Evolutionary conservation across 148 eudicot species (phyloP).

Genomic region (Polygonum maritimum): DNA sequence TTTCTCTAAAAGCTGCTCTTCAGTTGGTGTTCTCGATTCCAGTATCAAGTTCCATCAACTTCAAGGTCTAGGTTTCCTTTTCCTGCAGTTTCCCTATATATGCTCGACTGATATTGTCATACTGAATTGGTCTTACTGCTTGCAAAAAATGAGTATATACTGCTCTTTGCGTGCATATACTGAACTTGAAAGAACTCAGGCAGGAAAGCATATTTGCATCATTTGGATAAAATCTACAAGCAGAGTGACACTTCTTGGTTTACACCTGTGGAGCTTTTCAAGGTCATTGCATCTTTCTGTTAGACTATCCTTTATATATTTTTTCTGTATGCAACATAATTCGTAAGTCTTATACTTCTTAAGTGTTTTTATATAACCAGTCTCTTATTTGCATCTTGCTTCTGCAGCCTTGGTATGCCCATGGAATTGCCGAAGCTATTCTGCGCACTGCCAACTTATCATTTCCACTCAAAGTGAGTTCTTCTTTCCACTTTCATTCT

Average conservation of each 20-base stretch:
- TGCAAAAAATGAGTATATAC: background rate
- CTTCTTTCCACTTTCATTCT: background rate
- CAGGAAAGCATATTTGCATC: slow-evolving; percentile 71
- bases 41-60: slow-evolving; percentile 74
- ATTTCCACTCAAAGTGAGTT: slow-evolving; percentile 76
- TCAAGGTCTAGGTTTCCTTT: slow-evolving; percentile 33
- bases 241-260: slow-evolving; percentile 89
- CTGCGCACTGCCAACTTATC: slow-evolving; percentile 87
- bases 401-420: slow-evolving; percentile 98
- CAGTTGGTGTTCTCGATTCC: slow-evolving; percentile 79
- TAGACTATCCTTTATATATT: background rate
- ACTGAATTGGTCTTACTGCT: background rate
- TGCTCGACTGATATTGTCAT: background rate
- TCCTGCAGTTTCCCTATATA: background rate
- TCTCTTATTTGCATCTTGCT: slow-evolving; percentile 2
- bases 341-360: background rate
- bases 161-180: slow-evolving; percentile 1
- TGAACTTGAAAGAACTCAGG: slow-evolving; percentile 40
- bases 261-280: slow-evolving; percentile 96
- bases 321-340: background rate
- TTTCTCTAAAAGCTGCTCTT: slow-evolving; percentile 67
- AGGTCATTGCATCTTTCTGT: slow-evolving; percentile 31
- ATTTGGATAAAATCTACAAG: slow-evolving; percentile 72
- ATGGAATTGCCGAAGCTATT: slow-evolving; percentile 93
- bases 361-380: background rate